phyloP scores from a whole-genome alignment of 768 basidiomycete species.

The Rhizopogon salebrosus region DNA sequence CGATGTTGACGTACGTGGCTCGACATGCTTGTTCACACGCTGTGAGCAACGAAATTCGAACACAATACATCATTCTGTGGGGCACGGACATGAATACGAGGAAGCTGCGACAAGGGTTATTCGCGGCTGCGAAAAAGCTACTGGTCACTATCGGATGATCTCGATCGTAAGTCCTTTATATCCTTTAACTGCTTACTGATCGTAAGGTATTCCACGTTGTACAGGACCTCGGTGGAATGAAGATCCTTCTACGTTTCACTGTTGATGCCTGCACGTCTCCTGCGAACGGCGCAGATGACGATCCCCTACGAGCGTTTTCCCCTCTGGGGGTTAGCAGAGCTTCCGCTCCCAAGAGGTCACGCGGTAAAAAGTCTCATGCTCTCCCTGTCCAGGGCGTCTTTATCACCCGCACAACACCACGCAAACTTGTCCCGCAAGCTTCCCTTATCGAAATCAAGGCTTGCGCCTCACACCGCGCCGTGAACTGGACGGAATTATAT shows the following conservation, averaged over 20 bases:
- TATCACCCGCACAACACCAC: conserved; percentile 12
- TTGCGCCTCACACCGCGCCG: conserved; percentile 16
- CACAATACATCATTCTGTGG: conserved; percentile 23
- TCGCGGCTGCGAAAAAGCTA: conserved; percentile 41
- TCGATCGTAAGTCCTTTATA: conserved; percentile 45
- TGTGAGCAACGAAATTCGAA: conserved; percentile 35
- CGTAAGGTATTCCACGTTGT: background rate
- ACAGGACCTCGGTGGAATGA: conserved; percentile 54
- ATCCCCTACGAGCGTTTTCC: no score
- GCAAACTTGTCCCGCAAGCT: conserved; percentile 28
- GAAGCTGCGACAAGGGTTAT: conserved; percentile 45
- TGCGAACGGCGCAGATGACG: background rate
- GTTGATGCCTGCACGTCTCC: conserved; percentile 36
- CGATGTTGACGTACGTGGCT: conserved; percentile 58
- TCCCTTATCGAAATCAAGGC: conserved; percentile 32
- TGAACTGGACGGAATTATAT: conserved; percentile 57
- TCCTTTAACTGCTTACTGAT: background rate
- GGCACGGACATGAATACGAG: conserved; percentile 61
- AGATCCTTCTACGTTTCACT: conserved; percentile 53
- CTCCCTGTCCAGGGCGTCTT: conserved; percentile 1
- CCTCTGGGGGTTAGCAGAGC: background rate
- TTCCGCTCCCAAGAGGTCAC: no score
- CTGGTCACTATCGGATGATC: conserved; percentile 60
- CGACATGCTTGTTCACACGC: conserved; percentile 57
- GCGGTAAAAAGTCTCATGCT: background rate